Evolutionary conservation across 1,284 basidiomycete species (phyloP), one percentile per base, ranked within the genome.

Genomic region (Ganoderma lingzhi): DNA sequence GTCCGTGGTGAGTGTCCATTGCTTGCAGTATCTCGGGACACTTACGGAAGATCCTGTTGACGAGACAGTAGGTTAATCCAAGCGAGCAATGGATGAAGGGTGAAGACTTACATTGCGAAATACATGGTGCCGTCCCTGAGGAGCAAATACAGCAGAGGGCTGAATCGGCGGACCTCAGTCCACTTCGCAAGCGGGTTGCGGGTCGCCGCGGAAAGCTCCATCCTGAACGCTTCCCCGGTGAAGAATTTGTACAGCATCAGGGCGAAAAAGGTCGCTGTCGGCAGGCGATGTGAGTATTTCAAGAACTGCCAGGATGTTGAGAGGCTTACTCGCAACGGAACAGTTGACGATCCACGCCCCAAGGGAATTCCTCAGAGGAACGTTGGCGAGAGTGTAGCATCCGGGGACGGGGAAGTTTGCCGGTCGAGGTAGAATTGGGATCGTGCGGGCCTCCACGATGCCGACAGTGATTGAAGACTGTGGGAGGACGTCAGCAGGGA

Each of bases 301-400:
- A 39, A 17, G 17, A 15, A 3, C 42, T 55, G 6, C 12, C 53
- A 10, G 3, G 10, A 55, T 6, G 14, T 10, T 12, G 28, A 17
- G 53, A 55, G 53, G 28, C 65, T 28, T 17, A 67, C 66, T 58
- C 15, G 61, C 66, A 17, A 67, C 61, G 61, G 51, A 44, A 42
- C 66, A 53, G 42, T 67, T 63, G 28, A 67, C 61, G 15, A 67
- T 63, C 66, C 61, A 67, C 45, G 66, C 65, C 2, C 59, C 59
- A 3, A 67, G 61, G 14, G 48, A 53, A 10, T 66, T 66, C 23
- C 61, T 23, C 15, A 67, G 53, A 15, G 66, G 61, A 6, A 66
- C 65, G 4, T 44, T 28, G 6, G 65, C 65, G 4, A 66, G 48
- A 2, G 66, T 63, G 53, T 67, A 67, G n/a, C 66, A 67, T 48